A percentile compares a stretch with the other conserved stretches of the same genome.
phyloP scores from a whole-genome alignment of 2,329 filamentous ascomycete genomes.

The Aspergillus sp. region DNA sequence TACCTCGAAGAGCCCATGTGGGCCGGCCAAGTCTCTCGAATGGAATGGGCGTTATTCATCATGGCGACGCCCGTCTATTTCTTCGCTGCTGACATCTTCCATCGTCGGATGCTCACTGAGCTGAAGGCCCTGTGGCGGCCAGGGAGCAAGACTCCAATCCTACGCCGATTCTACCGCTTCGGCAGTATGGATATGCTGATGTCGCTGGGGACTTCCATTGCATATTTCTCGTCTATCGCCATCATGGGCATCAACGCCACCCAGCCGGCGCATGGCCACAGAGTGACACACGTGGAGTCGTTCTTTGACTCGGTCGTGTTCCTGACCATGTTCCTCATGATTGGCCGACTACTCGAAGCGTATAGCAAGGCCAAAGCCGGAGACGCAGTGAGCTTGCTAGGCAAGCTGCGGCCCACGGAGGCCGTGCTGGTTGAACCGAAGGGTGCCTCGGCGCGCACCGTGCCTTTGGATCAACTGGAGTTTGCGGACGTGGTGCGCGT shows the following conservation, averaged over 20 bases:
- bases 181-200: constrained; percentile 96
- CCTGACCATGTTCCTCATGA: constrained; percentile 79
- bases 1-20: constrained; percentile 70
- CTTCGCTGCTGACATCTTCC: constrained; percentile 81
- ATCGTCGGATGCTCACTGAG: constrained; percentile 74
- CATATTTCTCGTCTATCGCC: constrained; percentile 77
- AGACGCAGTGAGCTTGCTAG: constrained; percentile 76
- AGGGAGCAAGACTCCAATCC: constrained; percentile 68
- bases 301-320: constrained; percentile 96
- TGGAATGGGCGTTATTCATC: constrained; percentile 76
- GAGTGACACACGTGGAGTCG: constrained; percentile 52
- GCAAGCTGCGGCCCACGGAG: constrained; percentile 72
- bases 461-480: background rate
- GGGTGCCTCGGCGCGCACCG: constrained; percentile 5
- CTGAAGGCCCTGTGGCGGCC: constrained; percentile 72
- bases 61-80: constrained; percentile 85
- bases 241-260: constrained; percentile 63
- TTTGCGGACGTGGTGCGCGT: constrained; percentile 66
- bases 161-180: constrained; percentile 82
- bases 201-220: constrained; percentile 81
- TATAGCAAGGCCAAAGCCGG: constrained; percentile 91
- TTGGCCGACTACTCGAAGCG: constrained; percentile 61
- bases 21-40: constrained; percentile 67
- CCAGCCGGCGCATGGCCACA: constrained; percentile 24
- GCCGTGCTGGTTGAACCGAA: constrained; percentile 60